A percentile compares a stretch with the other conserved stretches of the same genome.
Conservation (phyloP, 768 basidiomycete genomes). For the Amanita rubescens region DNA sequence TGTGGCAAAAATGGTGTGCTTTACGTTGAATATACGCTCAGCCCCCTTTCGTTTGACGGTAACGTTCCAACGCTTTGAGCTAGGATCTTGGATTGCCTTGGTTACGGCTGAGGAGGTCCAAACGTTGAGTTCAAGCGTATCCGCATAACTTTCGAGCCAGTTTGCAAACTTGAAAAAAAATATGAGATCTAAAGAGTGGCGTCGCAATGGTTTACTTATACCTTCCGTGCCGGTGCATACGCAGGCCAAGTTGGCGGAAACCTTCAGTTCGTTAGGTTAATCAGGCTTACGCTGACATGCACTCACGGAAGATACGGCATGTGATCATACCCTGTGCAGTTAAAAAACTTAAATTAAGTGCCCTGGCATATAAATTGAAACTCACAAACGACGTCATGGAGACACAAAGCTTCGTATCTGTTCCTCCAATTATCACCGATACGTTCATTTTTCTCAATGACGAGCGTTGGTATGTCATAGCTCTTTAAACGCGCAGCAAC, state of each 20-base stretch:
- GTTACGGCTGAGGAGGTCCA: slow-evolving; percentile 45
- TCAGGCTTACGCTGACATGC: neutral
- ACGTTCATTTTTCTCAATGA: slow-evolving; percentile 49
- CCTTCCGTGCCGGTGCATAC: slow-evolving; percentile 46
- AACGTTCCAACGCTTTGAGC: slow-evolving; percentile 39
- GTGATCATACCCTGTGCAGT: slow-evolving; percentile 23
- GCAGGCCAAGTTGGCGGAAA: slow-evolving; percentile 57
- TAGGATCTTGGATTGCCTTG: slow-evolving; percentile 22
- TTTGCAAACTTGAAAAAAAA: slow-evolving; percentile 39
- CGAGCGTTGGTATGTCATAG: slow-evolving; percentile 42
- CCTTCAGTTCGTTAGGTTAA: slow-evolving; percentile 11
- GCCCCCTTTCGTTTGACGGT: no score
- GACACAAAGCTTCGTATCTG: slow-evolving; percentile 49
- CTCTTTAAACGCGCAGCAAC: slow-evolving; percentile 53
- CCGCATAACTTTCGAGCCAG: slow-evolving; percentile 61
- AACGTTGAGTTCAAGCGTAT: slow-evolving; percentile 51
- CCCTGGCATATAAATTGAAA: slow-evolving; percentile 11
- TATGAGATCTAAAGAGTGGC: no score
- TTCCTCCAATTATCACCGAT: slow-evolving; percentile 59
- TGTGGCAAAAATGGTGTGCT: slow-evolving; percentile 44
- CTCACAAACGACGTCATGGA: slow-evolving; percentile 47
- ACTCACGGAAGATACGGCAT: slow-evolving; percentile 46
- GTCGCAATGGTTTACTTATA: slow-evolving; percentile 34
- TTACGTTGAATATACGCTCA: slow-evolving; percentile 31
- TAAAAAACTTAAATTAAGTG: slow-evolving; percentile 10